Percentiles rank a stretch among this genome's conserved stretches.
Evolutionary conservation across 305 asterid genomes (phyloP).

Genomic region (Fraxinus floribunda): DNA sequence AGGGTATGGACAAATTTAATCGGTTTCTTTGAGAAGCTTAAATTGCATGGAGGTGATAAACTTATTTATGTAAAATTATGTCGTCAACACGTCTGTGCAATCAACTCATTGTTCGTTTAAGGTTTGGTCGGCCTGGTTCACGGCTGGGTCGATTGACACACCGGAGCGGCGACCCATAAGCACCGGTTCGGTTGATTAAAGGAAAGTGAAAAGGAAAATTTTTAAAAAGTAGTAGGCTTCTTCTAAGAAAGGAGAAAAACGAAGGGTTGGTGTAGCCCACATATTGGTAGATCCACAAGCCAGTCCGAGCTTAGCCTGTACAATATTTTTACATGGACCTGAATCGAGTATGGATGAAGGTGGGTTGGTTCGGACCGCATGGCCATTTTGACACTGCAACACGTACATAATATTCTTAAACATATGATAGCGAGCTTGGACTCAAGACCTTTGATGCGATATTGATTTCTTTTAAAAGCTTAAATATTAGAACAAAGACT

Average conservation of each 20-base stretch:
- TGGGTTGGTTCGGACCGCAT: background rate
- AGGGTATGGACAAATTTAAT: constrained; percentile 13
- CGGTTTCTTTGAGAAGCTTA: background rate
- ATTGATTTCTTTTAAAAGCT: no score
- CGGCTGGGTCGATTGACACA: background rate
- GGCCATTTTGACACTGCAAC: background rate
- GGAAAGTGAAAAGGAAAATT: background rate
- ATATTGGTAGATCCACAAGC: no score
- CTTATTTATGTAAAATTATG: background rate
- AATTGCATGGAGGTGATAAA: background rate
- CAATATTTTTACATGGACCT: no score
- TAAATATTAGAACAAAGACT: no score
- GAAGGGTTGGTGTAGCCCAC: no score
- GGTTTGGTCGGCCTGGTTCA: background rate
- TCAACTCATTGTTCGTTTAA: background rate
- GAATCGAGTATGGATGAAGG: background rate
- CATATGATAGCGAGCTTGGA: background rate
- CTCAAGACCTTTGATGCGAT: background rate
- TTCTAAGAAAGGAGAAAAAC: background rate
- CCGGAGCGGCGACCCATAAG: background rate
- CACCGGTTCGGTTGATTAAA: background rate
- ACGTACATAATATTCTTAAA: background rate
- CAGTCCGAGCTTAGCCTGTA: no score
- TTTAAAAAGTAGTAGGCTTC: background rate
- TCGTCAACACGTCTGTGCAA: background rate